Percentiles rank a stretch among this genome's conserved stretches.
Evolutionary conservation across 306 rosid genomes (phyloP).

Genomic region (Cicer judaicum): DNA sequence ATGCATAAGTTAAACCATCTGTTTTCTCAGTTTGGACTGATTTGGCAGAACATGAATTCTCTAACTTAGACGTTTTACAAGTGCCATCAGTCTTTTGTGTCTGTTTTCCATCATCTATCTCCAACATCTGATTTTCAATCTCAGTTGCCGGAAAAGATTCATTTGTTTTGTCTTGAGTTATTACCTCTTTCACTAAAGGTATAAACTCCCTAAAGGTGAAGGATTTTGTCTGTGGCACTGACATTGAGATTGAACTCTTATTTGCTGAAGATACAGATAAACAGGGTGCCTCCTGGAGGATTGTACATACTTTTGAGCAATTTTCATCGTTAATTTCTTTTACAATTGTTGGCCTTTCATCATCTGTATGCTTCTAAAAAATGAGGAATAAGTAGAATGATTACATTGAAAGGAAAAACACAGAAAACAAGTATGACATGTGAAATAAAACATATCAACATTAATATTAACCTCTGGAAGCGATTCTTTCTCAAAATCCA

Average conservation of each 20-base stretch:
- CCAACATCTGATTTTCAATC: constrained; percentile 57
- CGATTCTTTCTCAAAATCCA: constrained; percentile 77
- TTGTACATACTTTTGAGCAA: constrained; percentile 56
- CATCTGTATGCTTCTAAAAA: constrained; percentile 60
- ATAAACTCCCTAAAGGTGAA: constrained; percentile 60
- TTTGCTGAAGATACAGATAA: constrained; percentile 69
- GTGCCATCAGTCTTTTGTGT: constrained; percentile 49
- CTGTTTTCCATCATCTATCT: constrained; percentile 57
- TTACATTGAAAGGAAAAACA: constrained; percentile 34
- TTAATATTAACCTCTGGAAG: constrained; percentile 64
- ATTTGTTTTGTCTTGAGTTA: constrained; percentile 52
- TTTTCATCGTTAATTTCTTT: constrained; percentile 62
- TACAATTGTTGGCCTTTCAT: constrained; percentile 52
- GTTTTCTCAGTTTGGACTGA: constrained; percentile 58
- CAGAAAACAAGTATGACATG: constrained; percentile 9
- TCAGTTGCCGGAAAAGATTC: constrained; percentile 58
- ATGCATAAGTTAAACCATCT: constrained; percentile 57
- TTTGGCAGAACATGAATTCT: constrained; percentile 55
- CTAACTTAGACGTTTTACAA: constrained; percentile 54
- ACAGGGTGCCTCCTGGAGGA: constrained; percentile 64
- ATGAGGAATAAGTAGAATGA: constrained; percentile 38
- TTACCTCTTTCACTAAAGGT: constrained; percentile 65
- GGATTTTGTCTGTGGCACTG: constrained; percentile 50
- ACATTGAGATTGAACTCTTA: constrained; percentile 52
- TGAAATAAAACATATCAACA: constrained; percentile 24